A percentile compares a stretch with the other conserved stretches of the same genome.
Conservation (phyloP, 1,139 yeast species). For the Yamadazyma triangularis region DNA sequence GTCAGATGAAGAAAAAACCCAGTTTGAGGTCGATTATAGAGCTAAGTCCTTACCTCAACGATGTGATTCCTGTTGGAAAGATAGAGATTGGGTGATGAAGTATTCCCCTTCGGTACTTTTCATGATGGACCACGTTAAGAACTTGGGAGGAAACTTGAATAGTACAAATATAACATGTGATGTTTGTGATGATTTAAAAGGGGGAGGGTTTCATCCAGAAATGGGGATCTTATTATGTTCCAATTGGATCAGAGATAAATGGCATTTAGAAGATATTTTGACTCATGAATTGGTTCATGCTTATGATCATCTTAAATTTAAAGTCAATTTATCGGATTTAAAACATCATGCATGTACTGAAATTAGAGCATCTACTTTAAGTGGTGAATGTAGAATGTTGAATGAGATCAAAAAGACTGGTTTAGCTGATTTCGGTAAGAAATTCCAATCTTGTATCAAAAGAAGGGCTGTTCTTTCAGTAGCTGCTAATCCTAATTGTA, state of each 20-base stretch:
- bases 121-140: constrained; percentile 79
- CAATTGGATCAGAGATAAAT: constrained; percentile 70
- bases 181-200: constrained; percentile 78
- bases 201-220: constrained; percentile 93
- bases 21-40: constrained; percentile 55
- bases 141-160: constrained; percentile 53
- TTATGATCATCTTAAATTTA: constrained; percentile 83
- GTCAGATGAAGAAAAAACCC: constrained; percentile 46
- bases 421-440: constrained; percentile 59
- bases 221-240: constrained; percentile 84
- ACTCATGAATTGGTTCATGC: constrained; percentile 94
- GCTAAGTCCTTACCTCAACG: constrained; percentile 43
- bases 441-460: constrained; percentile 86
- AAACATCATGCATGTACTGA: constrained; percentile 97
- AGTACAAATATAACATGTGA: constrained; percentile 66
- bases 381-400: constrained; percentile 94
- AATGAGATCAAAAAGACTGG: constrained; percentile 74
- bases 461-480: constrained; percentile 87
- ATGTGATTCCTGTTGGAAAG: constrained; percentile 66
- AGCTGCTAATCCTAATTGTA: constrained; percentile 79
- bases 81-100: constrained; percentile 72
- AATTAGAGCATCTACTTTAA: constrained; percentile 84
- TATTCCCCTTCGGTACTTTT: constrained; percentile 85
- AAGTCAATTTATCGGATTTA: constrained; percentile 77
- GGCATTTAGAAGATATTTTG: constrained; percentile 85